Conservation (phyloP, 495 filamentous ascomycete species). For the Xylaria intraflava region DNA sequence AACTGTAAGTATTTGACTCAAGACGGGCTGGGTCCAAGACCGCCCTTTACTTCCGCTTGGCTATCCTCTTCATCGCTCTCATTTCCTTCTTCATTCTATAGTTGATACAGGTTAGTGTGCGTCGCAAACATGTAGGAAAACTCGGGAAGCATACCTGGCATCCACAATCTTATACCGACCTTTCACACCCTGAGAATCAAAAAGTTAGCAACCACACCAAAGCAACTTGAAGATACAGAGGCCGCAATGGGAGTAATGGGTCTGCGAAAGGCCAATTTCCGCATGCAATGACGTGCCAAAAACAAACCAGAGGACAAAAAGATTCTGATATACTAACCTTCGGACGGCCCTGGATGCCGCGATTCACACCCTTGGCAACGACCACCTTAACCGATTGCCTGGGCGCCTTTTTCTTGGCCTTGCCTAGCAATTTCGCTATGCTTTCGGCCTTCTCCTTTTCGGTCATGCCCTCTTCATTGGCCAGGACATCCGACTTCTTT, state of each 20-base stretch:
- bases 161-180: slow-evolving; percentile 99
- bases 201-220: slow-evolving; percentile 30
- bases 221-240: slow-evolving; percentile 14
- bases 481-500: slow-evolving; percentile 86
- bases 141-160: slow-evolving; percentile 40
- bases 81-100: slow-evolving; percentile 88
- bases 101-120: not conserved
- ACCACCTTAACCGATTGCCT: slow-evolving; percentile 81
- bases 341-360: slow-evolving; percentile 57
- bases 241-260: not conserved
- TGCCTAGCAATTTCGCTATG: slow-evolving; percentile 74
- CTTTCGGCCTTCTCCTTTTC: slow-evolving; percentile 90
- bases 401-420: slow-evolving; percentile 79
- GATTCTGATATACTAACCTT: slow-evolving; percentile 11
- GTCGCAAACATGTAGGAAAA: not conserved
- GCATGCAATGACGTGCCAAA: not conserved
- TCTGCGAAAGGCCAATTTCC: not conserved
- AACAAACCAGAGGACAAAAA: not conserved
- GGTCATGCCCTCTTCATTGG: slow-evolving; percentile 80
- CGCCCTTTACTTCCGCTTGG: slow-evolving; percentile 33
- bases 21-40: not conserved
- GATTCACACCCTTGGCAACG: slow-evolving; percentile 78
- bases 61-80: slow-evolving; percentile 73
- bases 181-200: slow-evolving; percentile 61
- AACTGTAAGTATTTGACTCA: not conserved